Conservation (phyloP, 306 rosid genomes). For the Cucurbita argyrosperma region DNA sequence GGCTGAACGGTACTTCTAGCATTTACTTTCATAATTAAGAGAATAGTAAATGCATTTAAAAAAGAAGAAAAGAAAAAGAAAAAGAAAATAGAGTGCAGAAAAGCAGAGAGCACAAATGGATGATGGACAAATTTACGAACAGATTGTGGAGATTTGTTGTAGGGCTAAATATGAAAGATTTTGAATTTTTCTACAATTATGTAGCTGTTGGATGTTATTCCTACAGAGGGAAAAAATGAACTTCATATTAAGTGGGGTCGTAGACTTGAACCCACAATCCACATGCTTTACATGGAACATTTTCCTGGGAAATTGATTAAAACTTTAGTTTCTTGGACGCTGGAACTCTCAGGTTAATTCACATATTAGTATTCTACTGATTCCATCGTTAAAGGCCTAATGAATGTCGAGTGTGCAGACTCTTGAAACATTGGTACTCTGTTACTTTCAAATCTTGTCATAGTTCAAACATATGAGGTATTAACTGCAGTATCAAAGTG, state of each 20-base stretch:
- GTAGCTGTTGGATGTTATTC: not conserved
- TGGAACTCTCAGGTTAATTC: not conserved
- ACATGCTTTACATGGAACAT: not conserved
- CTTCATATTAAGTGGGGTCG: not conserved
- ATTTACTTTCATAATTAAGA: not conserved
- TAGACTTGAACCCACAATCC: not conserved
- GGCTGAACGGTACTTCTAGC: not conserved
- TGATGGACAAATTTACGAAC: not conserved
- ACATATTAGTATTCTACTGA: not conserved
- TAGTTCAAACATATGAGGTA: not conserved
- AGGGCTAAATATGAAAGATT: not conserved
- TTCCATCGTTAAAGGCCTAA: not conserved
- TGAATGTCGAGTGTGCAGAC: not conserved
- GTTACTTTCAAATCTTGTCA: not conserved
- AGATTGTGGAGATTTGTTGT: not conserved
- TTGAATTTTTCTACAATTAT: not conserved
- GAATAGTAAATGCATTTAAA: not conserved
- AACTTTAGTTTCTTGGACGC: not conserved
- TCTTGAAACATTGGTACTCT: not conserved
- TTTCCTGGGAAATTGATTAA: not conserved
- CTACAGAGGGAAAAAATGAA: not conserved
- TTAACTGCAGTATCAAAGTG: not conserved
- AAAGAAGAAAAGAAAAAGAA: no score
- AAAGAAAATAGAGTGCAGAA: not conserved
- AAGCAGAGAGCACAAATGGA: not conserved